Evolutionary conservation across 2,329 filamentous ascomycete genomes (phyloP), one percentile per base, ranked within the genome.

Genomic region (Hansfordia pulvinata): DNA sequence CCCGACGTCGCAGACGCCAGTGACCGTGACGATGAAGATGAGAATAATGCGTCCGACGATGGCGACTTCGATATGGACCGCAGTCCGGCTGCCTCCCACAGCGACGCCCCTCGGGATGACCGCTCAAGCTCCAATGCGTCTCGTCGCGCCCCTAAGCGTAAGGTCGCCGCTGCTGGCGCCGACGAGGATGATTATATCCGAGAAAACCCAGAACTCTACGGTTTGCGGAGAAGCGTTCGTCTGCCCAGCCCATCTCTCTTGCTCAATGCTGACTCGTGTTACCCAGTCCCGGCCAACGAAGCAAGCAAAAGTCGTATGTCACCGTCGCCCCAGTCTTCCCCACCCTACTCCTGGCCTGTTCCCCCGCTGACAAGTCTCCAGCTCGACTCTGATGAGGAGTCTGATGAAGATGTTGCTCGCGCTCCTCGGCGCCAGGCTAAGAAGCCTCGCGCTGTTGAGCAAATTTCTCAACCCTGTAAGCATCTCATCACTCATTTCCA

Each of bases 131-230:
- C 84, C 24, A 68, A 73, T 42, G 76, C 76, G 42, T 81, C 77
- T 22, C 67, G 65, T 35, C 67, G 73, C 46, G 69, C 67, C 26
- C 54, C 64, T 34, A 93, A 93, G 63, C 78, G 85, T 54, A 79
- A 82, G 56, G 54, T 64, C 38, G 51, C 64, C 46, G 49, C 69
- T 19, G 74, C 77, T 27, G n/a, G n/a, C n/a, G n/a, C n/a, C n/a
- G n/a, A n/a, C n/a, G 81, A 90, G 41, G 78, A 90, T 32, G 76
- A 85, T 24, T 86, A 76, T 46, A 93, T 96, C 42, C 69, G 77
- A 43, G 80, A 83, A 46, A 93, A 98, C 44, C 90, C 90, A 23
- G 85, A 93, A 55, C 64, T 98, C 7, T 98, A 96, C 59, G 90
- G 90, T 25, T 64, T 98, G 39, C 75, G 90, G 41, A 73, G 90